Conservation (phyloP, 345 rosid genomes). For the Euphorbia peplus region DNA sequence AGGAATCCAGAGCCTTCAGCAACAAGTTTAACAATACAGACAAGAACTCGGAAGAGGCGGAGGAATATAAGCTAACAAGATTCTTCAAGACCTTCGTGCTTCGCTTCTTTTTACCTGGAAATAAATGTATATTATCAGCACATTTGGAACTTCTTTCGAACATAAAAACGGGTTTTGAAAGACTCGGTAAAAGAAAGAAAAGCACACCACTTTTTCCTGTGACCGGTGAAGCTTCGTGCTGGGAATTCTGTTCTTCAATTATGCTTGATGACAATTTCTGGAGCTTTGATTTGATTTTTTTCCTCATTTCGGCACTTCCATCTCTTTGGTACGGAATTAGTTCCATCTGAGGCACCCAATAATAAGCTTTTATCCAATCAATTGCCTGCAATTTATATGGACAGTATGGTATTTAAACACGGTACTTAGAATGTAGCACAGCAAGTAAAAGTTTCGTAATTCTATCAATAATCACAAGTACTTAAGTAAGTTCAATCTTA, state of each 20-base stretch:
- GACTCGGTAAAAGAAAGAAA: constrained; percentile 1
- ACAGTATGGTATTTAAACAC: neutral
- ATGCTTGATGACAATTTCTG: constrained; percentile 49
- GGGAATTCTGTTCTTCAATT: constrained; percentile 39
- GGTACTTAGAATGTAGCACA: no score
- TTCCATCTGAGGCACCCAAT: constrained; percentile 76
- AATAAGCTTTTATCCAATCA: constrained; percentile 74
- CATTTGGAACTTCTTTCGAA: no score
- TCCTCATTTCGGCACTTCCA: constrained; percentile 43
- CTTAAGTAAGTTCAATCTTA: neutral
- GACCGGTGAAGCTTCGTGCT: constrained; percentile 32
- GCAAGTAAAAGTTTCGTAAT: neutral
- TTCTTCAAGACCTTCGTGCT: constrained; percentile 44
- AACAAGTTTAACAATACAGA: constrained; percentile 62
- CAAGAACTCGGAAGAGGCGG: constrained; percentile 66
- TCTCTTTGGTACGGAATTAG: constrained; percentile 54
- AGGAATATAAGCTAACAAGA: constrained; percentile 58
- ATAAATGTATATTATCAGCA: constrained; percentile 16
- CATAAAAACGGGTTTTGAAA: no score
- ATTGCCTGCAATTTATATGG: constrained; percentile 55
- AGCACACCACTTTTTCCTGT: constrained; percentile 43
- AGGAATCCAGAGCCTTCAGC: constrained; percentile 49
- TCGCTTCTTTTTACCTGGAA: constrained; percentile 65
- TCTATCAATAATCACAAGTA: neutral
- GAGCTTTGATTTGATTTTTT: constrained; percentile 64